Conservation (phyloP, 441 rosid genomes). For the Euphorbia schlechtendalii region DNA sequence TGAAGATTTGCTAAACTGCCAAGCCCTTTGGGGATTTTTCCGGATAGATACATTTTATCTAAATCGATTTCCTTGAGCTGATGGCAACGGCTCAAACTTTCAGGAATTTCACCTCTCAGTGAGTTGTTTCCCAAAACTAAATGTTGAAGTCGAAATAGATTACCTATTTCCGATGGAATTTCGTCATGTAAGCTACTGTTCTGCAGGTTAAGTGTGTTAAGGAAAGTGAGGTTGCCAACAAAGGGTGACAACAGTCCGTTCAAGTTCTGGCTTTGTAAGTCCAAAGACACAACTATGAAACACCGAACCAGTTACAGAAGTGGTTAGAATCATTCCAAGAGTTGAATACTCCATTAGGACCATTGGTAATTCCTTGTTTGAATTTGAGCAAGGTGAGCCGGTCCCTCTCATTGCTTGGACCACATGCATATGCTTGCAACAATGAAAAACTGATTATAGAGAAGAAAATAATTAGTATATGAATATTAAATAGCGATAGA, state of each 20-base stretch:
- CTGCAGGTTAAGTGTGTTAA: background rate
- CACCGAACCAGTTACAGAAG: background rate
- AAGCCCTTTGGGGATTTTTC: background rate
- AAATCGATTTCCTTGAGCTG: background rate
- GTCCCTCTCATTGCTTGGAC: background rate
- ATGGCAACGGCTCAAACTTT: background rate
- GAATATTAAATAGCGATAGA: too few relatives aligned
- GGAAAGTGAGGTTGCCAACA: background rate
- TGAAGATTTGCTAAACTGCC: slow-evolving; percentile 5
- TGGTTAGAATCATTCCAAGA: background rate
- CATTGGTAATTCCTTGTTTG: background rate
- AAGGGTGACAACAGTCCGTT: background rate
- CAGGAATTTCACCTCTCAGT: slow-evolving; percentile 6
- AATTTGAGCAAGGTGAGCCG: background rate
- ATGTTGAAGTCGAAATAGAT: background rate
- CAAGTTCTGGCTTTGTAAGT: background rate
- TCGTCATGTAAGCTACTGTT: too few relatives aligned
- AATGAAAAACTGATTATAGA: too few relatives aligned
- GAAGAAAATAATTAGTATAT: too few relatives aligned
- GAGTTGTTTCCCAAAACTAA: background rate
- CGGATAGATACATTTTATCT: background rate
- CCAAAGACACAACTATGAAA: background rate
- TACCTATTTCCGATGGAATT: background rate
- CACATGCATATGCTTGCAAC: too few relatives aligned
- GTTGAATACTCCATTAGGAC: background rate